phyloP scores from a whole-genome alignment of 2,329 filamentous ascomycete species.

The Trichoderma sp. region DNA sequence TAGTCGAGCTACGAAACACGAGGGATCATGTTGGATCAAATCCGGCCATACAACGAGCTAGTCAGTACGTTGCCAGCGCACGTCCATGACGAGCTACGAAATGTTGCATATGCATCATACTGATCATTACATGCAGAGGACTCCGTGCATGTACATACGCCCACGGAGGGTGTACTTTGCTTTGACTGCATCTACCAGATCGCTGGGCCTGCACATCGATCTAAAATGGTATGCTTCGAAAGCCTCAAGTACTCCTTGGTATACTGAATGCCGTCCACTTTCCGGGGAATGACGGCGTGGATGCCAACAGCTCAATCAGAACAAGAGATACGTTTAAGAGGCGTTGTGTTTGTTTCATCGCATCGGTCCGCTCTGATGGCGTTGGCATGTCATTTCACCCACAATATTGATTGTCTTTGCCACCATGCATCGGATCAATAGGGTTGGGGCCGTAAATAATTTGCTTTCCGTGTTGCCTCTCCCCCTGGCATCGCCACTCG shows the following conservation, averaged over 20 bases:
- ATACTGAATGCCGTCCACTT: background rate
- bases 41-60: background rate
- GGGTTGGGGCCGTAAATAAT: background rate
- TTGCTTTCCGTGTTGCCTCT: background rate
- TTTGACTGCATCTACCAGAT: slow-evolving; percentile 1
- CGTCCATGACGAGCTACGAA: background rate
- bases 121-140: background rate
- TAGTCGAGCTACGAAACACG: background rate
- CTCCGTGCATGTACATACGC: background rate
- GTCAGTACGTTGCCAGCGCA: background rate
- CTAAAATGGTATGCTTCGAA: background rate
- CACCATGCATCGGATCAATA: background rate
- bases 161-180: background rate
- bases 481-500: background rate
- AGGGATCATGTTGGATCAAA: background rate
- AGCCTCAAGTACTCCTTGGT: background rate
- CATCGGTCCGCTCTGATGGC: background rate
- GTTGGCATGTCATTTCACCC: background rate
- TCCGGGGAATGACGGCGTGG: background rate
- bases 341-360: background rate
- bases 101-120: background rate
- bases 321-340: background rate
- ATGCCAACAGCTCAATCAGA: background rate
- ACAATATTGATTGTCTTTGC: background rate
- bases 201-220: slow-evolving; percentile 6